Evolutionary conservation across 768 basidiomycete species (phyloP).

Genomic region (Mycena olivaceomarginata): DNA sequence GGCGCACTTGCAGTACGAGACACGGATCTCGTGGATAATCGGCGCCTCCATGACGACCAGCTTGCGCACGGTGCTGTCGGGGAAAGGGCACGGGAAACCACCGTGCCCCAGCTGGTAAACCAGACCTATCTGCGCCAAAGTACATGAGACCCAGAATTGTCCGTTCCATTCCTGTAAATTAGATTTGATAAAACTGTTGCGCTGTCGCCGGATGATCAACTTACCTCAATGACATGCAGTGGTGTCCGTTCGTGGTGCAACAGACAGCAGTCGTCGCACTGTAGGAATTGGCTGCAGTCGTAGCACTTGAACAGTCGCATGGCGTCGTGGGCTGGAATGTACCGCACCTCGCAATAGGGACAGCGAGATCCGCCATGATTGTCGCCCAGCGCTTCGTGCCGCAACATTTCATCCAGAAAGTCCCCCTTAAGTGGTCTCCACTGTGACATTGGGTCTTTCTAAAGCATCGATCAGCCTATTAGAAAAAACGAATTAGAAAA

Average conservation of each 20-base stretch:
- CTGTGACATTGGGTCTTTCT: too few relatives aligned
- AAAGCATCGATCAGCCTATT: too few relatives aligned
- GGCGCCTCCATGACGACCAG: conserved; percentile 31
- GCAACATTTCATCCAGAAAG: too few relatives aligned
- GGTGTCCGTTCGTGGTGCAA: background rate
- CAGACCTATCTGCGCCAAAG: conserved; percentile 24
- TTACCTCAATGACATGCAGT: conserved; percentile 17
- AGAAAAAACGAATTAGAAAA: too few relatives aligned
- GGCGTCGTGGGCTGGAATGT: too few relatives aligned
- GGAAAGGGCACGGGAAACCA: conserved; percentile 18
- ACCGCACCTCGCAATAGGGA: too few relatives aligned
- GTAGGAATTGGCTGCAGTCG: conserved; percentile 23
- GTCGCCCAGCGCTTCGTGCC: too few relatives aligned
- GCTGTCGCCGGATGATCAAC: background rate
- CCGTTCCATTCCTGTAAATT: conserved; percentile 39
- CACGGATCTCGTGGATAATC: conserved; percentile 23
- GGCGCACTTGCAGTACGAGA: conserved; percentile 38
- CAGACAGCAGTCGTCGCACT: conserved; percentile 27
- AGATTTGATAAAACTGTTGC: background rate
- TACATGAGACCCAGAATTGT: conserved; percentile 24
- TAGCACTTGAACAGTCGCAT: conserved; percentile 22
- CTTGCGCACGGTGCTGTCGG: background rate
- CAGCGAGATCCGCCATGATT: too few relatives aligned
- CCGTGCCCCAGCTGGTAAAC: conserved; percentile 41
- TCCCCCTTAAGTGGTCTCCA: too few relatives aligned